Evolutionary conservation across 2,329 filamentous ascomycete species (phyloP), one percentile per base, ranked within the genome.

Genomic region (Fusarium sp.): DNA sequence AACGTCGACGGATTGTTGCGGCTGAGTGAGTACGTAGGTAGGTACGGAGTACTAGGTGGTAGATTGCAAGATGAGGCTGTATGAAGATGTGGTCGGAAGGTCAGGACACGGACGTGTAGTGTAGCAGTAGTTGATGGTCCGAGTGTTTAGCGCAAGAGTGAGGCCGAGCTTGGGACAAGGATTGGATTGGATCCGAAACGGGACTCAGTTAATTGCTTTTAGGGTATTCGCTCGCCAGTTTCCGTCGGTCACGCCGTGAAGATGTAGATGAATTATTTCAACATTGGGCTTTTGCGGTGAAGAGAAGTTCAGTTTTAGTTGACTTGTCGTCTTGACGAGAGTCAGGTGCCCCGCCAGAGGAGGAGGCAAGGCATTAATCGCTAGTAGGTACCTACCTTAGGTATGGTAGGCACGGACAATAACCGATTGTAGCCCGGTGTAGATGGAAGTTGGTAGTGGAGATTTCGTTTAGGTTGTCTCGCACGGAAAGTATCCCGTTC

Each of bases 301-400:
- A 43, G 40, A 64, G 28, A 31, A 31, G 28, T 31, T 31, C 28
- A 31, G 28, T 11, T 31, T 11, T 31, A 42, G 31, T 61, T 53
- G 21, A 54, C 19, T 19, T 39, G 24, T 38, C 24, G 34, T 31
- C 24, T 56, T 47, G 19, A 42, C 19, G 21, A 44, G 21, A 53
- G 60, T 60, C 61, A 65, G 45, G 62, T 51, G 46, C 40, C 53
- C 61, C 58, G n/a, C 43, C 43, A 62, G 44, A 31, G 10, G 45
- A 64, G 21, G 59, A 59, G 40, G 46, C 22, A 40, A 57, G 19
- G 19, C 19, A 19, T 19, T 19, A 19, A 19, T 19, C 19, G 19
- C 19, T 19, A 19, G 19, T 19, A 19, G 28, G 28, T 10, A 11
- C 28, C 28, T 11, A 10, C 4, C 28, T 34, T 52, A 57, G 22